Base-by-base conservation (phyloP, 805 yeast genomes). In the Helenozyma rhizophorensis region DNA sequence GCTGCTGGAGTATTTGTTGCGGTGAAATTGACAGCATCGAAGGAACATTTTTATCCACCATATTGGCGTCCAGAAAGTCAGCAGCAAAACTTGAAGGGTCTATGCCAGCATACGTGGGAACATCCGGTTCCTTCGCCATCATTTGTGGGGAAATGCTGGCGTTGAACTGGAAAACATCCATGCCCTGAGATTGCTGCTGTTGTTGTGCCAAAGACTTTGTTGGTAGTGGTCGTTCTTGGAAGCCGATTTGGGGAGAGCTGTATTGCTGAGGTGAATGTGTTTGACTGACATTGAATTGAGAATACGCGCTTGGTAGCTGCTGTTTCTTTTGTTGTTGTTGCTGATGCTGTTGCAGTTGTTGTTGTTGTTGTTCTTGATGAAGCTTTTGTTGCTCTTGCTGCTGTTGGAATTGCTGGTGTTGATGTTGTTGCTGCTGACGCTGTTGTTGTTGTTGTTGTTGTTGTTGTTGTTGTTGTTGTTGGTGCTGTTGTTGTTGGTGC, bases 1-100 rank as follows among this genome's bases (percentile, higher is more conserved):
- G 53, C 43, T 56, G 67, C 44, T 50, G 67, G 27, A 60, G 51
- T 9, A 64, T 50, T 33, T 63, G 68, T 38, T 62, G 70, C 3
- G 70, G 69, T 1, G 69, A 62, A 14, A 64, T 55, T 6, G 55
- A 43, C 45, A 35, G 44, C 25, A 29, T 25, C 27, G 16, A 30
- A 19, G 19, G 21, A 12, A 23, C 13, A 17, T 19, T 23, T 14
- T 38, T 32, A 9, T 30, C 28, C 7, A 23, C 29, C 13, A 18
- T 27, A n/a, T 33, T 39, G 16, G 23, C 30, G 35, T 25, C 19
- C n/a, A 32, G 3, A 25, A 14, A 22, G 30, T 13, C 25, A 28
- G 23, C 15, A 17, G 14, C 19, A 14, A 13, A 27, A 5, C 25
- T 28, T 31, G 15, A 21, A 12, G 22, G 27, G 32, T 14, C 14